Percentiles rank a stretch among this genome's conserved stretches.
phyloP scores from a whole-genome alignment of 192 early-diverging fungal genomes.

The Coemansia guatemalensis region DNA sequence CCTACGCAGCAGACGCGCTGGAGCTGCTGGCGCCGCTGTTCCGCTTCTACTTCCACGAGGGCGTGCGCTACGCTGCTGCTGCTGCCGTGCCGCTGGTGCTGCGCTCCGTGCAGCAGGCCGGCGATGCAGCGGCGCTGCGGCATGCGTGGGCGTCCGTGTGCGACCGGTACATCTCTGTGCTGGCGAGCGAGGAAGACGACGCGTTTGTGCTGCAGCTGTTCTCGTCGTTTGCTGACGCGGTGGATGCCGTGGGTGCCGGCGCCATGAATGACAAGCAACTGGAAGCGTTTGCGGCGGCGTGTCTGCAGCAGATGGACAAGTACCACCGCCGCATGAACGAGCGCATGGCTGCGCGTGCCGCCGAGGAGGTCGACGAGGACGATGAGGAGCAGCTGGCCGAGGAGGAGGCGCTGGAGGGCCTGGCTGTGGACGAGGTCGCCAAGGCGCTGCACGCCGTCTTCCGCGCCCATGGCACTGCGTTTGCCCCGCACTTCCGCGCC shows the following conservation, averaged over 20 bases:
- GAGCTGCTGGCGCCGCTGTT: conserved; percentile 87
- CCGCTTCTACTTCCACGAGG: conserved; percentile 98
- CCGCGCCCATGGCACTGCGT: conserved; percentile 67
- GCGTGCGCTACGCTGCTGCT: conserved; percentile 87
- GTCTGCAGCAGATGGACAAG: conserved; percentile 69
- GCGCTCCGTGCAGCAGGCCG: conserved; percentile 55
- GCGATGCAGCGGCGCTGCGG: conserved; percentile 39
- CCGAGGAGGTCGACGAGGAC: conserved; percentile 86
- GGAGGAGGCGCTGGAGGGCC: conserved; percentile 72
- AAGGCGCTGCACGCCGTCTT: conserved; percentile 80
- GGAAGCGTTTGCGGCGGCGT: conserved; percentile 68
- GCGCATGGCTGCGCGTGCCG: conserved; percentile 70
- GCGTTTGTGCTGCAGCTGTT: conserved; percentile 77
- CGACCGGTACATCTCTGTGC: conserved; percentile 74
- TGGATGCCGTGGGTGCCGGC: conserved; percentile 41
- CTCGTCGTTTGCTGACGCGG: conserved; percentile 69
- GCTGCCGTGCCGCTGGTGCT: conserved; percentile 80
- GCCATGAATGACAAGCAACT: conserved; percentile 62
- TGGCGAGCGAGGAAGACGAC: conserved; percentile 80
- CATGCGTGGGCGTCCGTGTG: conserved; percentile 71
- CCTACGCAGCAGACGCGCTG: conserved; percentile 80
- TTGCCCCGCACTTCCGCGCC: conserved; percentile 79
- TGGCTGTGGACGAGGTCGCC: conserved; percentile 69
- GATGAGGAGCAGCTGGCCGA: conserved; percentile 86
- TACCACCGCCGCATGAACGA: conserved; percentile 75